A percentile compares a stretch with the other conserved stretches of the same genome.
These are phyloP conservation scores for Phytophthora pluvialis DNA, from an alignment of 352 stramenopile genomes.

Conservation along the genomic window DNA sequence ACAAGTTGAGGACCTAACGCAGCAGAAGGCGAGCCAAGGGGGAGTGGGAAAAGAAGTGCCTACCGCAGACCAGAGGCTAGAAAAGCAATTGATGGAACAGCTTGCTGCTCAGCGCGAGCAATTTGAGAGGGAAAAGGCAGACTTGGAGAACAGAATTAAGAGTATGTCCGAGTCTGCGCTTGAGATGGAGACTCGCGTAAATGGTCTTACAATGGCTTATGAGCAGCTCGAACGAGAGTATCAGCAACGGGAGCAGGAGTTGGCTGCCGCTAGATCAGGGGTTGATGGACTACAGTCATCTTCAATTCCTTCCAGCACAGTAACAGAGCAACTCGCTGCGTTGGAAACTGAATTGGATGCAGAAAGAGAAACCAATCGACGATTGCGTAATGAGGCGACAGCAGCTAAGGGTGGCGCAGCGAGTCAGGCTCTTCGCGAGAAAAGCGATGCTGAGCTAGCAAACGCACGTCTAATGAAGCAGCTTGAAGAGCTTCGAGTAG, in stretches of 20 bases:
- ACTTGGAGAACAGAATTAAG: constrained; percentile 40
- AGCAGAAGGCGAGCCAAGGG: background rate
- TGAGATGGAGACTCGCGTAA: constrained; percentile 49
- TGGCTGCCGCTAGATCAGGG: background rate
- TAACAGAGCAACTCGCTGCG: constrained; percentile 22
- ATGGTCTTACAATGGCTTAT: constrained; percentile 56
- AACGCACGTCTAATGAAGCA: constrained; percentile 33
- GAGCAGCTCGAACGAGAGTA: constrained; percentile 61
- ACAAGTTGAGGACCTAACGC: constrained; percentile 33
- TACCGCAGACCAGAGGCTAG: background rate
- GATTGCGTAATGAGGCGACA: constrained; percentile 34
- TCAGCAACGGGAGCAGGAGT: constrained; percentile 21
- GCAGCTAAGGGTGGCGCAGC: constrained; percentile 11
- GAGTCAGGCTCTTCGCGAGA: constrained; percentile 25
- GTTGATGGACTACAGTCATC: background rate
- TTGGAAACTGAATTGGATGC: constrained; percentile 48
- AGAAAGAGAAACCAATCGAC: constrained; percentile 35
- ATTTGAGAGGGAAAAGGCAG: constrained; percentile 44
- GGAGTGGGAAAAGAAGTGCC: background rate
- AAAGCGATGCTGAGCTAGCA: constrained; percentile 33
- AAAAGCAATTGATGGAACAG: constrained; percentile 15
- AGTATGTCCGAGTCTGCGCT: constrained; percentile 33
- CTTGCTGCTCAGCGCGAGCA: constrained; percentile 22
- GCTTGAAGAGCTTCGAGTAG: constrained; percentile 39
- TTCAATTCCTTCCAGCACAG: background rate